Conservation (phyloP, 805 yeast species). For the Debaryomyces tyrocola region DNA sequence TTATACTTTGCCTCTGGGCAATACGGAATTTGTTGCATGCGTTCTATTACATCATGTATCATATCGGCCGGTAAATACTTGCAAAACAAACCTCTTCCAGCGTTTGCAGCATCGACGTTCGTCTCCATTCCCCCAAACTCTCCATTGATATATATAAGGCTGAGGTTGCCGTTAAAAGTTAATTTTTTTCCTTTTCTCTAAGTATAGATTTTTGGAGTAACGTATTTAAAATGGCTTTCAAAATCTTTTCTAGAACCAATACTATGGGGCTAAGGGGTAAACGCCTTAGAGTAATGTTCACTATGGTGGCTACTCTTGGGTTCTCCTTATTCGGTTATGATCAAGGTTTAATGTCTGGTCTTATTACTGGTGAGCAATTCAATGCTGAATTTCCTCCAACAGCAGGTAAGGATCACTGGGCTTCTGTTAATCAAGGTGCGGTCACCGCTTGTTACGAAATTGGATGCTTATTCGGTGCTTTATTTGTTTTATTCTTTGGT, state of each 20-base stretch:
- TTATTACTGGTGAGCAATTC: slow-evolving; percentile 39
- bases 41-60: too few relatives aligned
- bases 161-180: too few relatives aligned
- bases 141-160: too few relatives aligned
- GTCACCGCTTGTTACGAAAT: slow-evolving; percentile 64
- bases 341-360: slow-evolving; percentile 47
- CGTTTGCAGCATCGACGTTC: neutral
- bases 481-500: slow-evolving; percentile 39
- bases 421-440: slow-evolving; percentile 61
- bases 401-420: slow-evolving; percentile 23
- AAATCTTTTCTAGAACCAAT: slow-evolving; percentile 39
- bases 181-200: too few relatives aligned
- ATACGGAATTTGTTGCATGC: too few relatives aligned
- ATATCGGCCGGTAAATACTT: too few relatives aligned
- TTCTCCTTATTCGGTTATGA: slow-evolving; percentile 35
- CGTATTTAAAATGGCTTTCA: neutral
- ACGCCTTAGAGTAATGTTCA: slow-evolving; percentile 32
- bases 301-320: slow-evolving; percentile 28
- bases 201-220: too few relatives aligned
- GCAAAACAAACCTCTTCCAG: too few relatives aligned
- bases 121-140: neutral
- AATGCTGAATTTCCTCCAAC: slow-evolving; percentile 41
- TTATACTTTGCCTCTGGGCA: too few relatives aligned
- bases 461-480: slow-evolving; percentile 55
- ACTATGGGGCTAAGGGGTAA: slow-evolving; percentile 60